Evolutionary conservation across 371 early-diverging fungal genomes (phyloP).

Genomic region (Mortierella sp.): DNA sequence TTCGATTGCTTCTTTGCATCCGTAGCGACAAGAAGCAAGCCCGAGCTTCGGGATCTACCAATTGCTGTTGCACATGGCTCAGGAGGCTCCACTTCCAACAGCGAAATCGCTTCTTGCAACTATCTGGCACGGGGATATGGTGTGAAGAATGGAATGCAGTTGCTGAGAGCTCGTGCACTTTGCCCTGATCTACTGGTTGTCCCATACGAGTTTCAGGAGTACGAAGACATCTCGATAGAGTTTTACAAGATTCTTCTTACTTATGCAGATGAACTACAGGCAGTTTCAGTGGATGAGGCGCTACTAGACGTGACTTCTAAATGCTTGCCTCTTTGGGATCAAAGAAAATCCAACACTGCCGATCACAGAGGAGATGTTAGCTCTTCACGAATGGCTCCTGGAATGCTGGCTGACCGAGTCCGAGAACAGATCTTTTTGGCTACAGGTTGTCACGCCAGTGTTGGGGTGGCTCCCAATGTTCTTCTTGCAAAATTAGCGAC

Average conservation of each 20-base stretch:
- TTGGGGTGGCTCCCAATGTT: slow-evolving; percentile 83
- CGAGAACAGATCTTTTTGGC: slow-evolving; percentile 63
- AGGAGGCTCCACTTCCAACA: slow-evolving; percentile 56
- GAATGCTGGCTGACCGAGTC: slow-evolving; percentile 63
- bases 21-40: slow-evolving; percentile 78
- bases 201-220: slow-evolving; percentile 78
- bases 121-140: slow-evolving; percentile 82
- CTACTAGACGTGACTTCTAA: slow-evolving; percentile 77
- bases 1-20: slow-evolving; percentile 96
- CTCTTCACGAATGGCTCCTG: slow-evolving; percentile 5
- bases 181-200: slow-evolving; percentile 76
- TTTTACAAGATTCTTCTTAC: slow-evolving; percentile 79
- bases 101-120: slow-evolving; percentile 80
- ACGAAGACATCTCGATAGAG: slow-evolving; percentile 72
- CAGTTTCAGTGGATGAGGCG: slow-evolving; percentile 86
- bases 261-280: slow-evolving; percentile 80
- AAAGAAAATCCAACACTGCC: slow-evolving; percentile 33
- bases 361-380: background rate
- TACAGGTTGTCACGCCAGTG: slow-evolving; percentile 78
- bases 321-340: slow-evolving; percentile 52
- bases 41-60: slow-evolving; percentile 72
- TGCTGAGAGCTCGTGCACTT: slow-evolving; percentile 63
- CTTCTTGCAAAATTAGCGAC: slow-evolving; percentile 87
- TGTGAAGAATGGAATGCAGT: slow-evolving; percentile 82
- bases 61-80: slow-evolving; percentile 64